phyloP scores from a whole-genome alignment of 208 protist species.

The Trypanosoma avium region DNA sequence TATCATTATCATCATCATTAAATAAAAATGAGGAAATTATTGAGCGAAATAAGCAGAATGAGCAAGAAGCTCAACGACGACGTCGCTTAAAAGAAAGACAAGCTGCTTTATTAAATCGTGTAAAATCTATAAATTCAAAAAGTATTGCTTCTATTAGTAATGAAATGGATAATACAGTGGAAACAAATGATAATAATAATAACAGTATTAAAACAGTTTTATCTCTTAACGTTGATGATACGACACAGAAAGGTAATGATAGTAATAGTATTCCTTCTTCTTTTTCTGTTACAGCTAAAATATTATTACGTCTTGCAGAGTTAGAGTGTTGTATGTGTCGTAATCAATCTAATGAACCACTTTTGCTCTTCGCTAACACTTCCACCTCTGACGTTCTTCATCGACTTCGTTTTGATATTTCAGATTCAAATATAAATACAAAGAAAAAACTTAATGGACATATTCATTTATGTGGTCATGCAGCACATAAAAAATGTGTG shows the following conservation, averaged over 20 bases:
- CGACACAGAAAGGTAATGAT: neutral
- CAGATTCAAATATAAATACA: constrained; percentile 13
- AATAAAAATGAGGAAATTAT: constrained; percentile 5
- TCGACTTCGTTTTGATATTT: constrained; percentile 22
- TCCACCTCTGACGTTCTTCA: constrained; percentile 47
- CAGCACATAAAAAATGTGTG: constrained; percentile 61
- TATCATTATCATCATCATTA: constrained; percentile 4
- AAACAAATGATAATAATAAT: neutral
- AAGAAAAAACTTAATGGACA: constrained; percentile 41
- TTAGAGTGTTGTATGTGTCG: constrained; percentile 77
- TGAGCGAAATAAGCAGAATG: constrained; percentile 20
- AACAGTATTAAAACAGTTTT: neutral
- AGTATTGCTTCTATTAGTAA: neutral
- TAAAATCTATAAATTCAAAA: constrained; percentile 46
- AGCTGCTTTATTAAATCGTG: constrained; percentile 53
- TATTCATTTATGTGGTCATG: constrained; percentile 66
- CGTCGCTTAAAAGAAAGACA: constrained; percentile 67
- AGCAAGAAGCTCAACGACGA: constrained; percentile 33
- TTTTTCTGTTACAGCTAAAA: constrained; percentile 16
- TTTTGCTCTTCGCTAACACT: constrained; percentile 63
- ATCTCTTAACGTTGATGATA: neutral
- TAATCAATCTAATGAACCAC: constrained; percentile 34
- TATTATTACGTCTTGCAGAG: constrained; percentile 49
- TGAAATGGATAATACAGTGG: neutral
- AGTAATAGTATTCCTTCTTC: neutral